Base-by-base conservation (phyloP, 331 rosid species). In the Phaseolus coccineus region DNA sequence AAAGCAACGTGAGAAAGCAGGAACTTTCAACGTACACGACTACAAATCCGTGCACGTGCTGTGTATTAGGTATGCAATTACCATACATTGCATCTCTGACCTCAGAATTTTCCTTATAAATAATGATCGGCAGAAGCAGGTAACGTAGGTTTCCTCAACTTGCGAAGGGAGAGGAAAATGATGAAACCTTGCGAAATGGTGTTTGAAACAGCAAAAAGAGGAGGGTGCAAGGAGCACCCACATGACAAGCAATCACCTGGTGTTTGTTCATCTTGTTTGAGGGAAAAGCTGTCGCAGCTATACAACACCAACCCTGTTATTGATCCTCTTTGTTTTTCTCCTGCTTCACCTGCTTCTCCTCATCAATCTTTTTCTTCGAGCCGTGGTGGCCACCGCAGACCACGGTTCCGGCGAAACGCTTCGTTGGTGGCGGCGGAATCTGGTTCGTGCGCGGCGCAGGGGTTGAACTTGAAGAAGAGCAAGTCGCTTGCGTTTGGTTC, bases 401-500 rank as follows among this genome's bases (percentile, higher is more conserved):
- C 33, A 11, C 84, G 66, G 6, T 88, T 87, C 63, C 88, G 35
- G 0, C 72, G 91, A 25, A 85, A 84, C 53, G 85, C 70, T 46
- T 86, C 93, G 0, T 88, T 85, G 1, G 80, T 44, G 3, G 66
- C 33, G 4, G 66, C 40, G 39, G 87, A 82, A 68, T 62, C 85
- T 1, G 78, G 25, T 62, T 72, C 90, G 5, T 73, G 84, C 15
- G 58, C 50, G 52, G 58, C 50, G 52, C 0, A 80, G 3, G 56
- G 63, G n/a, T 83, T 92, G 82, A 87, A 86, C 80, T 65, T 92
- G 87, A 90, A 82, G 89, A 90, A 92, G 90, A 92, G 97, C 73
- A 86, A 84, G 42, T 89, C 97, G 6, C 24, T 82, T 12, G 87
- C 86, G 6, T 58, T 88, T 44, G 81, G 58, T 35, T 24, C 90